Conservation (phyloP, 192 early-diverging fungal species). For the Podila minutissima region DNA sequence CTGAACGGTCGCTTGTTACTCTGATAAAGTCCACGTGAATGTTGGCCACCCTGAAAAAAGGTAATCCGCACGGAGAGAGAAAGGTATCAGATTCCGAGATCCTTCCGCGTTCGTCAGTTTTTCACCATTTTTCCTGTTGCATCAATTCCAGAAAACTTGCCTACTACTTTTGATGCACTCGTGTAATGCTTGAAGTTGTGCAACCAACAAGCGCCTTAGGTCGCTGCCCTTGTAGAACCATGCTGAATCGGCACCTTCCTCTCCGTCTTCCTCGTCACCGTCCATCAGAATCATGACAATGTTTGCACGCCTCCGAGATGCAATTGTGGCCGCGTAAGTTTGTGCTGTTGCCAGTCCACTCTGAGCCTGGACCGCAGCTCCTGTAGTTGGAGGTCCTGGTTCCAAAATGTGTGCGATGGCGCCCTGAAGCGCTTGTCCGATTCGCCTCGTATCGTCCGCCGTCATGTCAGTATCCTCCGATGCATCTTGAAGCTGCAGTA, state of each 20-base stretch:
- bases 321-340: neutral
- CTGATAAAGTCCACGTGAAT: constrained; percentile 39
- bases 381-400: neutral
- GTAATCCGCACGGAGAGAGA: too few relatives aligned
- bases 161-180: constrained; percentile 17
- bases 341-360: neutral
- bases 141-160: constrained; percentile 7
- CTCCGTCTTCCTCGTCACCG: neutral
- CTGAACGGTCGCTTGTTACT: constrained; percentile 8
- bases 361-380: neutral
- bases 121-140: too few relatives aligned
- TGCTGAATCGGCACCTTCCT: neutral
- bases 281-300: constrained; percentile 27
- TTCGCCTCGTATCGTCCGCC: constrained; percentile 1
- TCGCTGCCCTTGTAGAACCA: constrained; percentile 25
- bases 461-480: neutral
- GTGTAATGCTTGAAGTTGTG: constrained; percentile 10
- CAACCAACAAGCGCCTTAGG: constrained; percentile 3
- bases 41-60: constrained; percentile 4
- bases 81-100: neutral
- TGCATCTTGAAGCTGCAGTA: constrained; percentile 16
- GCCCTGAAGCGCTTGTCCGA: constrained; percentile 28
- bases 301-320: constrained; percentile 10
- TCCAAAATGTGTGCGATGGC: constrained; percentile 40
- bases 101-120: neutral